A percentile compares a stretch with the other conserved stretches of the same genome.
Conservation (phyloP, 2,329 filamentous ascomycete genomes). For the Septoria petroselini region DNA sequence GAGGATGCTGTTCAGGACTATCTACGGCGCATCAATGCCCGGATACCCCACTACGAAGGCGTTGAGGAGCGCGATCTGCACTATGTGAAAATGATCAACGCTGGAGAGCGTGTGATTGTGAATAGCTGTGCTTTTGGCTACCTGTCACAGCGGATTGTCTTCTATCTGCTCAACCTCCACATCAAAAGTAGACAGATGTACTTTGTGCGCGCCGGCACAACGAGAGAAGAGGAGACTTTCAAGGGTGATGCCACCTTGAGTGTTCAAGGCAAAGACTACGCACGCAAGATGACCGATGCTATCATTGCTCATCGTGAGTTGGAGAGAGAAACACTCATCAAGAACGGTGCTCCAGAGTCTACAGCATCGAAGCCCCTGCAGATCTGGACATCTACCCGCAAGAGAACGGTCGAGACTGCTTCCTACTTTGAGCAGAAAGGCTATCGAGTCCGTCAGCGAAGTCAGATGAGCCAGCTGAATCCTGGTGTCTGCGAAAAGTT, state of each 20-base stretch:
- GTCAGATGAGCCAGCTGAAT: constrained; percentile 96
- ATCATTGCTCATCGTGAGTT: constrained; percentile 78
- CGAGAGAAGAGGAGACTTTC: constrained; percentile 85
- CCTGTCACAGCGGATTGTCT: constrained; percentile 93
- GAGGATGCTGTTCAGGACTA: constrained; percentile 92
- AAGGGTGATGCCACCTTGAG: constrained; percentile 85
- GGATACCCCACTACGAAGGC: constrained; percentile 93
- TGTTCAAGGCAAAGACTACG: constrained; percentile 74
- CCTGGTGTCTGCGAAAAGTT: constrained; percentile 94
- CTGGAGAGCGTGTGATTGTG: constrained; percentile 85
- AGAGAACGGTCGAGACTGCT: constrained; percentile 86
- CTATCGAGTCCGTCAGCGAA: constrained; percentile 83
- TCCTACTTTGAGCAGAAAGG: constrained; percentile 74
- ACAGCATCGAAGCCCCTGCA: constrained; percentile 74
- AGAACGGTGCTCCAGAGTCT: constrained; percentile 61
- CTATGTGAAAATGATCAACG: constrained; percentile 99
- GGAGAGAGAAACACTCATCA: constrained; percentile 68
- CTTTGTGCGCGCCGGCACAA: constrained; percentile 82
- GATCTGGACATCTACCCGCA: constrained; percentile 91
- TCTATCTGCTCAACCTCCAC: constrained; percentile 95
- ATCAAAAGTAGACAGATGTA: constrained; percentile 94
- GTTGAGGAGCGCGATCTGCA: constrained; percentile 94
- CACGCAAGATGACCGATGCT: constrained; percentile 79
- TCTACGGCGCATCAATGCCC: constrained; percentile 79
- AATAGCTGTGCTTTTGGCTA: constrained; percentile 98